These are phyloP conservation scores for Globisporangium solare DNA, from an alignment of 352 stramenopile genomes.

Conservation along the genomic window DNA sequence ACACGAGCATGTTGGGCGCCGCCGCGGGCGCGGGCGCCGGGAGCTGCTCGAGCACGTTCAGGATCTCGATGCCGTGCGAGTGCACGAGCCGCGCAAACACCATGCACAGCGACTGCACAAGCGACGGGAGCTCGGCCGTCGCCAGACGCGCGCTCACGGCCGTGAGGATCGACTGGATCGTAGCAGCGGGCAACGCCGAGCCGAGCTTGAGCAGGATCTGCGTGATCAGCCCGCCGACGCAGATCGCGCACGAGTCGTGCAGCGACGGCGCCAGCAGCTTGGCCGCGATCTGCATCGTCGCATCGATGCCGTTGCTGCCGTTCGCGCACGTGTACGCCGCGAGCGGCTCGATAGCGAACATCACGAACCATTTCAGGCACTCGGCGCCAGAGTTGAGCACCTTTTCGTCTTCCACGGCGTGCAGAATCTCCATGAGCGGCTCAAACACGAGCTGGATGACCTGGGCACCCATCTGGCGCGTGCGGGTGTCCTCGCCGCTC, in stretches of 20 bases:
- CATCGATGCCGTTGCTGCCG: conserved; percentile 55
- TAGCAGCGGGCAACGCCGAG: conserved; percentile 44
- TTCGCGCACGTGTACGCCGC: conserved; percentile 37
- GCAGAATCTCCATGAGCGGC: conserved; percentile 56
- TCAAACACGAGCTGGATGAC: conserved; percentile 74
- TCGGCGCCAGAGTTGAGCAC: conserved; percentile 70
- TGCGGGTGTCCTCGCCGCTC: conserved; percentile 20
- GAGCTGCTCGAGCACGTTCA: conserved; percentile 70
- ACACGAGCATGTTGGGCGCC: conserved; percentile 58
- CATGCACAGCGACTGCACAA: conserved; percentile 78
- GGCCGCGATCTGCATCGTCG: conserved; percentile 59
- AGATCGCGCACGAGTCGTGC: conserved; percentile 69
- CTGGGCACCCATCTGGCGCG: conserved; percentile 50
- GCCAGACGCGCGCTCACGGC: conserved; percentile 66
- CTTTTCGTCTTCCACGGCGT: conserved; percentile 66
- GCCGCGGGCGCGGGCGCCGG: conserved; percentile 24
- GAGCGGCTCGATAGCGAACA: conserved; percentile 67
- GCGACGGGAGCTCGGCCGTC: conserved; percentile 58
- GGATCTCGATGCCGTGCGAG: conserved; percentile 57
- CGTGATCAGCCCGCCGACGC: conserved; percentile 72
- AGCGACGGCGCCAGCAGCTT: conserved; percentile 62
- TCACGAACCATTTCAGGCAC: conserved; percentile 82
- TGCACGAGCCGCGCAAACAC: conserved; percentile 80
- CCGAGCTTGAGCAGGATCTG: conserved; percentile 76
- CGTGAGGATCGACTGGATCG: conserved; percentile 71